phyloP scores from a whole-genome alignment of 352 stramenopile genomes.

The Aphanomyces stellatus region DNA sequence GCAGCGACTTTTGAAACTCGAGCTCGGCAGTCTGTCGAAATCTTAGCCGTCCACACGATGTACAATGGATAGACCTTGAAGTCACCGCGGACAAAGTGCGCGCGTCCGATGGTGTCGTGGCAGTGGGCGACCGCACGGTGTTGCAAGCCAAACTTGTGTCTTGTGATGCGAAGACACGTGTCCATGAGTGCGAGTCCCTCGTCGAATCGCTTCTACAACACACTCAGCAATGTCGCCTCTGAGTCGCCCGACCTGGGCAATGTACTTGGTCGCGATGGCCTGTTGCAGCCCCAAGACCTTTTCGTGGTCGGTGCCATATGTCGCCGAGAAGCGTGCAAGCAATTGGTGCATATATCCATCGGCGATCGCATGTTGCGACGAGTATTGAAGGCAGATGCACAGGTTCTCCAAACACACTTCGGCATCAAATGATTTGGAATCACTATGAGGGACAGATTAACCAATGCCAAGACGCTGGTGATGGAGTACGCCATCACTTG shows the following conservation, averaged over 20 bases:
- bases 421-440: too few relatives aligned
- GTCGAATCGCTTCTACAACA: conserved; percentile 30
- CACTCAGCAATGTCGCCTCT: background rate
- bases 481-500: too few relatives aligned
- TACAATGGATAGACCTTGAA: conserved; percentile 30
- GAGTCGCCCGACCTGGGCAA: conserved; percentile 35
- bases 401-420: conserved; percentile 16
- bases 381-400: conserved; percentile 12
- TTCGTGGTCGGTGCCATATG: conserved; percentile 47
- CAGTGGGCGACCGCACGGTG: conserved; percentile 27
- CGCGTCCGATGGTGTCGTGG: conserved; percentile 41
- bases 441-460: too few relatives aligned
- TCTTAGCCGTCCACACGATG: background rate
- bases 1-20: conserved; percentile 34
- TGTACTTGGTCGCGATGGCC: conserved; percentile 28
- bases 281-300: conserved; percentile 34
- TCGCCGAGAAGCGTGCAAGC: conserved; percentile 22
- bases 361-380: conserved; percentile 7
- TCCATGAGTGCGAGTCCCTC: conserved; percentile 32
- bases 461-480: too few relatives aligned
- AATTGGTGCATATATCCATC: conserved; percentile 27
- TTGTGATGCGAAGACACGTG: conserved; percentile 27
- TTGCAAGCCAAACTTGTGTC: conserved; percentile 23
- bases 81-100: conserved; percentile 42
- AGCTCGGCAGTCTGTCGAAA: conserved; percentile 32